These are phyloP conservation scores for Termitomyces sp. DNA, from an alignment of 768 basidiomycete genomes.

Conservation along the genomic window DNA sequence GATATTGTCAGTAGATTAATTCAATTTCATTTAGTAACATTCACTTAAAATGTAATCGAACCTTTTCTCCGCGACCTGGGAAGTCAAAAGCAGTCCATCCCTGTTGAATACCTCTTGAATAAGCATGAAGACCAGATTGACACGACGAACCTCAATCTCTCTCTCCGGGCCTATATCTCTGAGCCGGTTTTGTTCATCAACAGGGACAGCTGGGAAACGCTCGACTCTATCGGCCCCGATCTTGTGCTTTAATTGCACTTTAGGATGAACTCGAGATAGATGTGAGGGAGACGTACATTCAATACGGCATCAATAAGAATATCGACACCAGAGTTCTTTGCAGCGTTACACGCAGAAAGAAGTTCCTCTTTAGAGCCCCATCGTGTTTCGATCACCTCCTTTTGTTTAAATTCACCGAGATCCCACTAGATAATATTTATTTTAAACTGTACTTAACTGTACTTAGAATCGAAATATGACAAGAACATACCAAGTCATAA, in stretches of 20 bases:
- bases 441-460: no score
- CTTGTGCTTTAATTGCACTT: constrained; percentile 54
- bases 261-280: constrained; percentile 4
- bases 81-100: constrained; percentile 89
- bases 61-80: constrained; percentile 68
- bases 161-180: constrained; percentile 51
- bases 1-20: background rate
- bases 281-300: constrained; percentile 47
- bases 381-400: constrained; percentile 62
- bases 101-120: constrained; percentile 27
- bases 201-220: constrained; percentile 61
- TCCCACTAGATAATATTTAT: constrained; percentile 62
- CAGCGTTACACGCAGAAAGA: constrained; percentile 60
- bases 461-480: background rate
- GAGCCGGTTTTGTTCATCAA: constrained; percentile 63
- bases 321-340: constrained; percentile 63
- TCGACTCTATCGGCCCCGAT: constrained; percentile 80
- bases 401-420: constrained; percentile 79
- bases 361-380: constrained; percentile 89
- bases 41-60: constrained; percentile 17
- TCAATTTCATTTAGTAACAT: background rate
- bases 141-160: constrained; percentile 56
- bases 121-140: background rate
- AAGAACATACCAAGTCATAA: constrained; percentile 64
- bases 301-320: constrained; percentile 85